These are phyloP conservation scores for Cubamyces lactineus DNA, from an alignment of 768 basidiomycete genomes.

Conservation along the genomic window DNA sequence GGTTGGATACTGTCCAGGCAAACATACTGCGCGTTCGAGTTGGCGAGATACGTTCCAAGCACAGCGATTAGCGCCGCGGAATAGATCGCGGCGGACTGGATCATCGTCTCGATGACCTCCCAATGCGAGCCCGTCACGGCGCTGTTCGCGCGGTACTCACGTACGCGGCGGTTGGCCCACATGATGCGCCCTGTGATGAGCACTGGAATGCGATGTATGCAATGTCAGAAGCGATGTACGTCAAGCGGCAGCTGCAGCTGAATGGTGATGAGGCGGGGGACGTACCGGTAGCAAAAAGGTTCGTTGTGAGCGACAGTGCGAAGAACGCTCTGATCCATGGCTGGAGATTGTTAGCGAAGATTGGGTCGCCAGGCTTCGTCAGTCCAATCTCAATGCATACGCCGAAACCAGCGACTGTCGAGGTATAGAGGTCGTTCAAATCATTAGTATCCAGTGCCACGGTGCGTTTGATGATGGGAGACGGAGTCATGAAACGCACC, in stretches of 20 bases:
- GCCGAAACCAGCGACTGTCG: conserved; percentile 6
- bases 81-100: conserved; percentile 23
- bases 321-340: conserved; percentile 25
- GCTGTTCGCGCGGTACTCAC: conserved; percentile 3
- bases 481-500: neutral
- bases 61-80: conserved; percentile 14
- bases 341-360: conserved; percentile 18
- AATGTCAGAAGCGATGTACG: neutral
- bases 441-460: too few relatives aligned
- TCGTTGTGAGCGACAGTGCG: conserved; percentile 21
- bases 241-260: too few relatives aligned
- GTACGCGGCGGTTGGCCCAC: conserved; percentile 1
- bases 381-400: conserved; percentile 14
- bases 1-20: conserved; percentile 17
- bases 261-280: neutral
- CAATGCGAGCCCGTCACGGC: conserved; percentile 2
- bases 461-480: too few relatives aligned
- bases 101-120: conserved; percentile 17
- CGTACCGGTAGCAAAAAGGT: conserved; percentile 19
- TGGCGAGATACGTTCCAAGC: conserved; percentile 11
- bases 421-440: too few relatives aligned
- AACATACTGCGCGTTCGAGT: conserved; percentile 19
- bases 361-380: conserved; percentile 1
- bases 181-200: conserved; percentile 14
- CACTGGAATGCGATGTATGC: neutral